These are phyloP conservation scores for Colletotrichum tropicicola DNA, from an alignment of 2,329 filamentous ascomycete species.

Conservation along the genomic window DNA sequence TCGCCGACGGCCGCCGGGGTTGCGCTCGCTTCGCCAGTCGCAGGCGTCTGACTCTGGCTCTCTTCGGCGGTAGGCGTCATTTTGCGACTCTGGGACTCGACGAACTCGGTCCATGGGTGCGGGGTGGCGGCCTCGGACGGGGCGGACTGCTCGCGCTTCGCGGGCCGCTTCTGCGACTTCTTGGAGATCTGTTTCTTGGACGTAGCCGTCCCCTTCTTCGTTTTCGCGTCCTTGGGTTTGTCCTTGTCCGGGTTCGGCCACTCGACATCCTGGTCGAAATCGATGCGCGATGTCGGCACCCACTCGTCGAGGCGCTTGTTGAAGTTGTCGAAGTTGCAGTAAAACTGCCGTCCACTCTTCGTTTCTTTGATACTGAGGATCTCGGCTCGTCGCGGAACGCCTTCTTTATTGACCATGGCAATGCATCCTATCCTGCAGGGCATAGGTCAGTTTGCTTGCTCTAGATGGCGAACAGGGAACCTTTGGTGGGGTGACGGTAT, in stretches of 20 bases:
- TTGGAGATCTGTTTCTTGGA: slow-evolving; percentile 68
- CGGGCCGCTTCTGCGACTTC: slow-evolving; percentile 63
- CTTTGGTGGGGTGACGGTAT: slow-evolving; percentile 1
- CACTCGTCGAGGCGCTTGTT: slow-evolving; percentile 90
- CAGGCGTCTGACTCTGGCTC: slow-evolving; percentile 53
- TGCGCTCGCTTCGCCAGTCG: slow-evolving; percentile 52
- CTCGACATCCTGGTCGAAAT: slow-evolving; percentile 90
- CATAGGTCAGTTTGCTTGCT: not conserved
- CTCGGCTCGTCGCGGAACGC: slow-evolving; percentile 88
- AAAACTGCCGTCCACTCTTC: slow-evolving; percentile 88
- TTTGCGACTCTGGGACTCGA: slow-evolving; percentile 57
- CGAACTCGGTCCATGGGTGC: slow-evolving; percentile 62
- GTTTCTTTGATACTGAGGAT: slow-evolving; percentile 94
- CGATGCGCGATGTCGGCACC: slow-evolving; percentile 84
- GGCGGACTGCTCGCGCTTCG: slow-evolving; percentile 65
- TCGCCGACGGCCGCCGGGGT: slow-evolving; percentile 55
- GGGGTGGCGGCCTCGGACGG: slow-evolving; percentile 63
- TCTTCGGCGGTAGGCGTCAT: slow-evolving; percentile 52
- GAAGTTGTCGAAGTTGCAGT: slow-evolving; percentile 98
- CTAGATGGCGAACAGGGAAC: not conserved
- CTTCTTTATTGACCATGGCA: slow-evolving; percentile 74
- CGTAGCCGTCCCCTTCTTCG: slow-evolving; percentile 72
- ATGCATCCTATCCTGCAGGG: slow-evolving; percentile 61
- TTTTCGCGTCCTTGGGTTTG: slow-evolving; percentile 78
- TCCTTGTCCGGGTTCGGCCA: slow-evolving; percentile 94